A percentile compares a stretch with the other conserved stretches of the same genome.
phyloP scores from a whole-genome alignment of 345 rosid genomes.

The Geranium rotundifolium region DNA sequence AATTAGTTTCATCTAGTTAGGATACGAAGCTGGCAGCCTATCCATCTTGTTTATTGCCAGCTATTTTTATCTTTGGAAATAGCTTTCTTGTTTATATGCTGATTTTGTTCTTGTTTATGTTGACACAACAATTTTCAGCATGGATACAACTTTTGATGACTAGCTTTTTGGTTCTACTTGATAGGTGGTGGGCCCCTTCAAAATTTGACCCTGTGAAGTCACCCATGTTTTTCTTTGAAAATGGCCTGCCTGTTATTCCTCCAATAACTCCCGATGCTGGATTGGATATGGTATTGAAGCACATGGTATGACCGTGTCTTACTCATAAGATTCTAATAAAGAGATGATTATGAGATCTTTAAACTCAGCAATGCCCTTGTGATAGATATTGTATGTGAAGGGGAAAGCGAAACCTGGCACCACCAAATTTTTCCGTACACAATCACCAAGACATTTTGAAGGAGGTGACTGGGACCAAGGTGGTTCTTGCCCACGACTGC shows the following conservation, averaged over 20 bases:
- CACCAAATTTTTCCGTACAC: conserved; percentile 57
- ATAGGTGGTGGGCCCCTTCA: conserved; percentile 96
- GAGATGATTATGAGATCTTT: too few relatives aligned
- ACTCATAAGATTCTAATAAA: not conserved
- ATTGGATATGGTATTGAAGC: conserved; percentile 56
- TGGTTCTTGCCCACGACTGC: conserved; percentile 62
- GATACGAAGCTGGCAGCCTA: not conserved
- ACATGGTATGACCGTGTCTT: conserved; percentile 39
- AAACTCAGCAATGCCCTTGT: not conserved
- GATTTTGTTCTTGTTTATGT: not conserved
- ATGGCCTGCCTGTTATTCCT: conserved; percentile 55
- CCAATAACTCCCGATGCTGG: conserved; percentile 54
- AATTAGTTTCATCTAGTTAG: not conserved
- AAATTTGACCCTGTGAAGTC: conserved; percentile 78
- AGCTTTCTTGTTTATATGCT: not conserved
- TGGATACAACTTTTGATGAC: conserved; percentile 2
- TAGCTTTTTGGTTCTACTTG: not conserved
- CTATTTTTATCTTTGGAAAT: not conserved
- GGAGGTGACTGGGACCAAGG: conserved; percentile 99
- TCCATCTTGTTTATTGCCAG: not conserved
- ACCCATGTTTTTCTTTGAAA: conserved; percentile 89
- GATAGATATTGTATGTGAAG: conserved; percentile 38
- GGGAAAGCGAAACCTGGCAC: conserved; percentile 31
- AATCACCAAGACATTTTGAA: conserved; percentile 95
- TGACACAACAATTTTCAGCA: not conserved